Evolutionary conservation across 1,284 basidiomycete species (phyloP), one percentile per base, ranked within the genome.

Genomic region (Boletus smithii): DNA sequence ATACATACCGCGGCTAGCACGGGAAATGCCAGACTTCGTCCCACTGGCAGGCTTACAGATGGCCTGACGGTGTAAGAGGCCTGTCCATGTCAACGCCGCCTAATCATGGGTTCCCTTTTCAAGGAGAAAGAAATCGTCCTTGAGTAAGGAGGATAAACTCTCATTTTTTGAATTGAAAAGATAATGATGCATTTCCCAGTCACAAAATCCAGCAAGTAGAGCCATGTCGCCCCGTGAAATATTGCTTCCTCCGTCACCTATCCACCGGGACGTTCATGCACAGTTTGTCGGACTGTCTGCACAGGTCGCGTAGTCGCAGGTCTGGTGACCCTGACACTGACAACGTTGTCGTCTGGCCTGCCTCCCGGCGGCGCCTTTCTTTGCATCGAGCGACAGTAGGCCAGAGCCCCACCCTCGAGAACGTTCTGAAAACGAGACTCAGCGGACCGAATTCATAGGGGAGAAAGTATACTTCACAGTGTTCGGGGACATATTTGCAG

Each of bases 361-460:
- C 61, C 58, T 6, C 43, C 31, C 6, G 40, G 50, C 3, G 42
- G 45, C 10, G 22, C 29, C 10, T 44, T 27, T 22, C 22, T 35
- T 9, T 17, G 24, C 30, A 20, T 17, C 13, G 5, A 4, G 27
- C 7, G 20, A 33, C 17, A 5, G 27, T 20, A 11, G 9, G 11
- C 26, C 6, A 32, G 37, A 4, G 8, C 11, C 10, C 6, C 3
- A 0, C 16, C 14, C 16, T 29, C 27, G 8, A 11, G 8, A 32
- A 27, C 9, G 23, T 42, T 18, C 58, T 63, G 38, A 17, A 22
- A 32, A 22, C 4, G 16, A 40, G 13, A 1, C 11, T 61, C 17
- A 62, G 46, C 8, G 14, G 17, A 37, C 10, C 2, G 13, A 8
- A 10, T 14, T 13, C 11, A 6, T 14, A 37, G n/a, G 17, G 5